Conservation (phyloP, 2,329 filamentous ascomycete genomes). For the Diaporthe eres region DNA sequence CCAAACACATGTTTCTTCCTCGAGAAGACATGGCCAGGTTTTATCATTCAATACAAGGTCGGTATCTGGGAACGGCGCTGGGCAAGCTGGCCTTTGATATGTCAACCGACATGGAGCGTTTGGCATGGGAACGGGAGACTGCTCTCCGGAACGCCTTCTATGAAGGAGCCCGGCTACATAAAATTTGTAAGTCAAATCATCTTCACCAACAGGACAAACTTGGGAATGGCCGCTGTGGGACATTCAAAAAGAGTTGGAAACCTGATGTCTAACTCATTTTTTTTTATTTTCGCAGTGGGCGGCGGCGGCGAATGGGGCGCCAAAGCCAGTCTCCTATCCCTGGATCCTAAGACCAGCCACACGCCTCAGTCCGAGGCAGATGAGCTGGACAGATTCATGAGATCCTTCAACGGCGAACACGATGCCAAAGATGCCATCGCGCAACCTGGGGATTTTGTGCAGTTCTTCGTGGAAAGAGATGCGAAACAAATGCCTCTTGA, state of each 20-base stretch:
- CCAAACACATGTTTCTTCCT: constrained; percentile 48
- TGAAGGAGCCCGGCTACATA: constrained; percentile 57
- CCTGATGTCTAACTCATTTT: neutral
- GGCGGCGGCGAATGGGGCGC: constrained; percentile 88
- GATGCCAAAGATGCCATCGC: constrained; percentile 67
- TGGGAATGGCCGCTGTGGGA: neutral
- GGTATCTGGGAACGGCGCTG: constrained; percentile 9
- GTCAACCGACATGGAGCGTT: neutral
- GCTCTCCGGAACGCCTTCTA: constrained; percentile 24
- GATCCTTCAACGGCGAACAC: constrained; percentile 57
- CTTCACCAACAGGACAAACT: neutral
- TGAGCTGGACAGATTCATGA: constrained; percentile 67
- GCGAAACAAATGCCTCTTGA: constrained; percentile 48
- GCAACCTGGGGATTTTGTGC: constrained; percentile 74
- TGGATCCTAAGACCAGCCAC: constrained; percentile 78
- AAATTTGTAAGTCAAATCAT: constrained; percentile 57
- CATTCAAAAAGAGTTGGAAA: neutral
- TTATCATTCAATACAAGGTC: neutral
- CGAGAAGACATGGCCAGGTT: constrained; percentile 18
- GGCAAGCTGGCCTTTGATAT: constrained; percentile 36
- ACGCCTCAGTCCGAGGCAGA: constrained; percentile 61
- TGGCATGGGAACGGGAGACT: constrained; percentile 21
- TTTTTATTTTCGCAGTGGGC: constrained; percentile 66
- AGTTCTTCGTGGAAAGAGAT: constrained; percentile 68
- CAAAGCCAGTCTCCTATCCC: constrained; percentile 82